Evolutionary conservation across 148 eudicot genomes (phyloP), one percentile per base, ranked within the genome.

Genomic region (Gaultheria prostrata): DNA sequence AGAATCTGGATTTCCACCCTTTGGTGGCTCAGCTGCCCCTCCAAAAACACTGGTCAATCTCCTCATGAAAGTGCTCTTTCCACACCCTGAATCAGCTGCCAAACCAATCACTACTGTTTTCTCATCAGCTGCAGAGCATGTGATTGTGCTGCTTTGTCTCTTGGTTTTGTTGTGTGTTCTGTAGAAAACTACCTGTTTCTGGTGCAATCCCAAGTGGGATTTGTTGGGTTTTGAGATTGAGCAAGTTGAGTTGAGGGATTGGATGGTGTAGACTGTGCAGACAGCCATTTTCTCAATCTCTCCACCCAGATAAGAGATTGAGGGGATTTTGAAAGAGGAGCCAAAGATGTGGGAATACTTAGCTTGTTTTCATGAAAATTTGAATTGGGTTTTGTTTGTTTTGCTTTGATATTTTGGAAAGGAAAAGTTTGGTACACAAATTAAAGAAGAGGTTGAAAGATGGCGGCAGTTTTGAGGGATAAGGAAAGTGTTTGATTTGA

Each of bases 41-140:
- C 99, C 99, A 80, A 97, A 97, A 24, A 97, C 99, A 80, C 95
- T 94, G 0, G 99, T 97, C 28, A 97, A 81, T 82, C 99, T 86
- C 82, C 99, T 90, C 99, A 97, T 97, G 88, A 97, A 97, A 46
- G 99, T 97, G 71, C 97, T 93, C 88, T 97, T 97, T 2, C 99
- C 99, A 73, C 99, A 97, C 8, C 99, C 99, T 3, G 98, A 96
- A 86, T 96, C 98, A 0, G 98, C 98, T 7, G 98, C 98, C 78
- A 96, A 82, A 1, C 98, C 98, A 14, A 96, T 96, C 77, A 96
- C 98, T 24, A 96, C 87, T 11, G 98, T 93, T 73, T 89, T 87
- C 33, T 89, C 83, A 1, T 86, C 90, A 21, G 90, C 90, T 13
- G 32, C 30, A 0, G 98, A 77, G 85, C 98, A 96, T 53, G 91